Percentiles rank a stretch among this genome's conserved stretches.
Evolutionary conservation across 2,329 filamentous ascomycete species (phyloP).

Genomic region (Alternaria sp.): DNA sequence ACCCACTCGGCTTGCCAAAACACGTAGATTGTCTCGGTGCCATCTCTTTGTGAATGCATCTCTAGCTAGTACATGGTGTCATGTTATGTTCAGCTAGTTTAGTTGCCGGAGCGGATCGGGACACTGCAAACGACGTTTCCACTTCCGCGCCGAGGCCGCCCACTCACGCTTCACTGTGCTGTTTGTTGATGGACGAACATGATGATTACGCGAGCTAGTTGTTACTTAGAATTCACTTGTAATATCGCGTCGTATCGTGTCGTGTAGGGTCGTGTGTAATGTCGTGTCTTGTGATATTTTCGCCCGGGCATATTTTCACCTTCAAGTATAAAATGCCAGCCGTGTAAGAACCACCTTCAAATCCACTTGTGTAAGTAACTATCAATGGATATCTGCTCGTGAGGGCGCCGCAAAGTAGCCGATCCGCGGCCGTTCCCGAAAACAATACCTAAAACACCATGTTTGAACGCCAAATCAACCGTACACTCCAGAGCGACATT

Average conservation of each 20-base stretch:
- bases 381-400: slow-evolving; percentile 33
- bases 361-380: not conserved
- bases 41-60: not conserved
- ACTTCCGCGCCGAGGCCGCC: not conserved
- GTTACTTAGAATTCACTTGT: not conserved
- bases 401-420: slow-evolving; percentile 35
- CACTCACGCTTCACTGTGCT: not conserved
- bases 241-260: too few species aligned
- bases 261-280: too few species aligned
- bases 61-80: not conserved
- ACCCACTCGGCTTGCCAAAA: not conserved
- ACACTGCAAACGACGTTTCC: slow-evolving; percentile 8
- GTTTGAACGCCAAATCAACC: slow-evolving; percentile 17
- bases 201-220: slow-evolving; percentile 9
- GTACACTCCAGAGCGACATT: too few species aligned
- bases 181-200: slow-evolving; percentile 3
- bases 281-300: too few species aligned
- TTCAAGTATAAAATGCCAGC: too few species aligned
- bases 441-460: slow-evolving; percentile 32
- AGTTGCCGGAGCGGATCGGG: slow-evolving; percentile 18
- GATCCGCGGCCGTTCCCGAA: slow-evolving; percentile 49
- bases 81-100: slow-evolving; percentile 5
- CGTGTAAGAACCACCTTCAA: too few species aligned
- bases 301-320: too few species aligned
- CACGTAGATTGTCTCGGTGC: not conserved